Percentiles rank a stretch among this genome's conserved stretches.
phyloP scores from a whole-genome alignment of 768 basidiomycete genomes.

The Trametes villosa region DNA sequence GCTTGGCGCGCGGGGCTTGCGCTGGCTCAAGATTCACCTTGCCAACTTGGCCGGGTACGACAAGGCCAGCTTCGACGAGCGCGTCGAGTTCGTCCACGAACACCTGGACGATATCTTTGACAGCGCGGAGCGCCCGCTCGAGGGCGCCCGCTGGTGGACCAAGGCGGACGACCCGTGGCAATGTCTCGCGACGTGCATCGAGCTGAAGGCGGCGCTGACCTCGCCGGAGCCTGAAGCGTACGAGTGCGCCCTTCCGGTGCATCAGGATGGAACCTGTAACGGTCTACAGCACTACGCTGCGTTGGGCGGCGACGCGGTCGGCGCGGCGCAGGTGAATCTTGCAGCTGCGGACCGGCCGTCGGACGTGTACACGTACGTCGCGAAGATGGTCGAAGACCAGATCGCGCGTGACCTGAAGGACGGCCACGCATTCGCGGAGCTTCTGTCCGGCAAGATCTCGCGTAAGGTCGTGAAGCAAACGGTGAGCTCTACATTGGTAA shows the following conservation, averaged over 20 bases:
- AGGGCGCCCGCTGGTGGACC: conserved; percentile 87
- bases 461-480: conserved; percentile 99
- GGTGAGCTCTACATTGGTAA: conserved; percentile 44
- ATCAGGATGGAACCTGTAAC: conserved; percentile 99
- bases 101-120: conserved; percentile 81
- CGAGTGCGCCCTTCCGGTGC: conserved; percentile 80
- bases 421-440: conserved; percentile 52
- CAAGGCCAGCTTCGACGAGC: conserved; percentile 92
- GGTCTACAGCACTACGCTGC: conserved; percentile 99
- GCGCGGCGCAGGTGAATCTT: conserved; percentile 93
- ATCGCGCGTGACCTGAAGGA: conserved; percentile 59
- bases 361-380: conserved; percentile 94
- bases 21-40: conserved; percentile 95
- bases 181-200: conserved; percentile 90
- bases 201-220: conserved; percentile 79
- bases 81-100: conserved; percentile 76
- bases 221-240: conserved; percentile 63
- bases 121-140: conserved; percentile 78
- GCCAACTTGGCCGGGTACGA: conserved; percentile 94
- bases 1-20: conserved; percentile 81
- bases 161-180: conserved; percentile 97
- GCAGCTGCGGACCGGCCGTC: conserved; percentile 82
- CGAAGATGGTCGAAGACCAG: conserved; percentile 76
- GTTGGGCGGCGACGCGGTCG: conserved; percentile 87
- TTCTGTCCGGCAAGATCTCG: conserved; percentile 78